A percentile compares a stretch with the other conserved stretches of the same genome.
Evolutionary conservation across 2,329 filamentous ascomycete genomes (phyloP).

Genomic region (Hymenoscyphus fructigenus): DNA sequence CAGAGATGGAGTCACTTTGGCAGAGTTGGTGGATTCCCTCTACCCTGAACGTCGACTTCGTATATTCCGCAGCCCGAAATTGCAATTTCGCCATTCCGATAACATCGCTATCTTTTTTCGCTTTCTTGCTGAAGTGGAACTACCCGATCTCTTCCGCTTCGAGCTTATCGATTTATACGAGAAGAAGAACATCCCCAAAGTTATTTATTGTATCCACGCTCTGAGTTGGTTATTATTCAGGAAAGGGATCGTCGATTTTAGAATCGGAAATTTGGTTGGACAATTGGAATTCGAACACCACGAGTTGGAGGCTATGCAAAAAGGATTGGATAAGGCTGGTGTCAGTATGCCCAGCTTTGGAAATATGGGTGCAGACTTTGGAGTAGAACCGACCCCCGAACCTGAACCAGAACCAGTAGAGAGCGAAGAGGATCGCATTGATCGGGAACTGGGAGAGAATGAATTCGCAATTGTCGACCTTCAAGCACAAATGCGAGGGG

Average conservation of each 20-base stretch:
- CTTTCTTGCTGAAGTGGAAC: constrained; percentile 84
- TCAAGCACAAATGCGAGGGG: constrained; percentile 83
- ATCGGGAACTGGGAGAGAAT: constrained; percentile 77
- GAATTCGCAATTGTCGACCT: constrained; percentile 73
- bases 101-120: constrained; percentile 97
- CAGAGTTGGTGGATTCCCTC: constrained; percentile 88
- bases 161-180: constrained; percentile 97
- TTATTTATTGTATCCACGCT: constrained; percentile 98
- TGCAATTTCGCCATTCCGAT: constrained; percentile 95
- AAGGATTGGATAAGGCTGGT: constrained; percentile 92
- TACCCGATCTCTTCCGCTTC: constrained; percentile 95
- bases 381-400: constrained; percentile 75
- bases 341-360: constrained; percentile 97
- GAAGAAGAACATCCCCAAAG: constrained; percentile 99
- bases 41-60: constrained; percentile 73
- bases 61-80: constrained; percentile 80
- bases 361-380: constrained; percentile 95
- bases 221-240: constrained; percentile 96
- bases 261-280: constrained; percentile 93
- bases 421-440: constrained; percentile 84
- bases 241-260: constrained; percentile 91
- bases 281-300: constrained; percentile 97
- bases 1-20: constrained; percentile 88
- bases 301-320: constrained; percentile 94
- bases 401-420: constrained; percentile 68